A percentile compares a stretch with the other conserved stretches of the same genome.
Conservation (phyloP, 2,329 filamentous ascomycete species). For the Pseudogymnoascus sp. region DNA sequence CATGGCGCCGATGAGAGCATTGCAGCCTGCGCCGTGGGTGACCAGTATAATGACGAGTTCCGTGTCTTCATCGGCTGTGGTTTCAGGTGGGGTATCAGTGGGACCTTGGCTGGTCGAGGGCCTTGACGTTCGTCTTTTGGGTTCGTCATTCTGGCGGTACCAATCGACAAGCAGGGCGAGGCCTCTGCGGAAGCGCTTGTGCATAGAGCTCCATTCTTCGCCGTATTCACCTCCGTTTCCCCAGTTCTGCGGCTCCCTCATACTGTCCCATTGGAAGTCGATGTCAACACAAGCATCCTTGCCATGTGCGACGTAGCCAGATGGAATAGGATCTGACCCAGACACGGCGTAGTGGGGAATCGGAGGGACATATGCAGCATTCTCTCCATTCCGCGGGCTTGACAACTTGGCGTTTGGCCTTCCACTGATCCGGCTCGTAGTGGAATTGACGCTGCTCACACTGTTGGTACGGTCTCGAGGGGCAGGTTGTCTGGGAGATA, state of each 20-base stretch:
- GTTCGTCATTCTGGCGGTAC: slow-evolving; percentile 58
- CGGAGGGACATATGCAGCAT: slow-evolving; percentile 61
- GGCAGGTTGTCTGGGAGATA: slow-evolving; percentile 13
- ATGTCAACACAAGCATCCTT: slow-evolving; percentile 76
- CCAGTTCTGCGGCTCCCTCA: slow-evolving; percentile 70
- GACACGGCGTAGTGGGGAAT: slow-evolving; percentile 79
- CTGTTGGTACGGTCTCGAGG: slow-evolving; percentile 28
- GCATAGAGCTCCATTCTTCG: slow-evolving; percentile 96
- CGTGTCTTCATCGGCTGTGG: slow-evolving; percentile 54
- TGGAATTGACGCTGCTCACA: slow-evolving; percentile 24
- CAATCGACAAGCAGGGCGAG: slow-evolving; percentile 73
- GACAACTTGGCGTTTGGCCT: background rate
- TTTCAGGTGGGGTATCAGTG: slow-evolving; percentile 31
- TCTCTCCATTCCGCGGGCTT: slow-evolving; percentile 16
- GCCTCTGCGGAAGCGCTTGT: slow-evolving; percentile 76
- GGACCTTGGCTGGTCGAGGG: slow-evolving; percentile 32
- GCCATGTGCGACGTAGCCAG: slow-evolving; percentile 84
- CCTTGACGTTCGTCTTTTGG: slow-evolving; percentile 45
- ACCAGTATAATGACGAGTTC: slow-evolving; percentile 81
- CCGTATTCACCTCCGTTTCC: slow-evolving; percentile 81
- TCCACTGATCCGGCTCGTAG: background rate
- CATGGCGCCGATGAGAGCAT: slow-evolving; percentile 86
- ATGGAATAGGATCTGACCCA: slow-evolving; percentile 70
- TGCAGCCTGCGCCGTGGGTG: slow-evolving; percentile 92
- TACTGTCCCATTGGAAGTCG: slow-evolving; percentile 97